Evolutionary conservation across 2,329 filamentous ascomycete species (phyloP), one percentile per base, ranked within the genome.

Genomic region (Aspergillus candidus): DNA sequence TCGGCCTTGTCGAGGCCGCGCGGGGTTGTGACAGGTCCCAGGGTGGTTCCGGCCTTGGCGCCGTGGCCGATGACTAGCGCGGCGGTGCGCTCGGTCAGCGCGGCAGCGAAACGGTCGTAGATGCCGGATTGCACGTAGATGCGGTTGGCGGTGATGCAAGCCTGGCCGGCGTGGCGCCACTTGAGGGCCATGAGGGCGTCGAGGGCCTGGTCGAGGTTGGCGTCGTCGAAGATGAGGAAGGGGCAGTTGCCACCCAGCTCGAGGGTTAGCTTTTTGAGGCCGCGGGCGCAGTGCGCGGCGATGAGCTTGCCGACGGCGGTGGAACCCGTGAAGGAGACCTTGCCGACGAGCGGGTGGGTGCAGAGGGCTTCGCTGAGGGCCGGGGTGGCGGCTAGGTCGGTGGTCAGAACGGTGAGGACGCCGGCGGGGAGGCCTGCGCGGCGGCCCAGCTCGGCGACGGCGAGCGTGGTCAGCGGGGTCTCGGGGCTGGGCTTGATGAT

Each of bases 401-500:
- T 83, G 0, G 80, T 82, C 43, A 83, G 60, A 3, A 83, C 77
- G 47, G 75, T 82, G 42, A 83, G 71, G 4, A 79, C 78, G 3
- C 80, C 80, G 12, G 76, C 72, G 0, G 77, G 75, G 46, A 83
- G 77, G 1, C 77, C 77, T 3, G 77, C 77, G 36, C 73, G 64
- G 37, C 69, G 63, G 10, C 78, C 78, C 29, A 83, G 62, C 33
- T 69, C 52, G 1, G 58, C 78, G n/a, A 82, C 58, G 2, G 73
- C 70, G 12, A 82, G 61, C 0, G 76, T 73, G 2, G 76, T 76
- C 30, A 82, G 69, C 0, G 79, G 79, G 1, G 79, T 82, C 61
- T 88, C 83, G 0, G 83, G 83, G 4, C 79, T 83, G 2, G 84
- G 82, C 66, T 88, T 88, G 12, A 79, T 73, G 27, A 90, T 73